phyloP scores from a whole-genome alignment of 2,329 filamentous ascomycete species.

The Pyrenophora seminiperda region DNA sequence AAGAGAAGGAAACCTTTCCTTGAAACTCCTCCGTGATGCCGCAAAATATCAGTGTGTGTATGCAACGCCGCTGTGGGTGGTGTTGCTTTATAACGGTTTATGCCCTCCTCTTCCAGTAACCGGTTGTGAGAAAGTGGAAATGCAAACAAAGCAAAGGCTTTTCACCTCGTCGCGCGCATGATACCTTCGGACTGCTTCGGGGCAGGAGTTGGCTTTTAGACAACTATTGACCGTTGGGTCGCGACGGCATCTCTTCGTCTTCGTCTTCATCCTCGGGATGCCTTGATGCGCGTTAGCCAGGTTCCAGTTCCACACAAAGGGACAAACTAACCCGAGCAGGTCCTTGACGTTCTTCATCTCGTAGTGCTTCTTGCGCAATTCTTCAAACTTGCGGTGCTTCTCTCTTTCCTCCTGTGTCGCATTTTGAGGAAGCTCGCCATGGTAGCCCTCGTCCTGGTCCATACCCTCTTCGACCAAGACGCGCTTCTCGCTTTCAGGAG shows the following conservation, averaged over 20 bases:
- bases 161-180: too few relatives aligned
- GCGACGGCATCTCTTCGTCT: slow-evolving; percentile 14
- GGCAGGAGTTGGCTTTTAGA: neutral
- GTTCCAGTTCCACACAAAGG: neutral
- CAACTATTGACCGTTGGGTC: slow-evolving; percentile 9
- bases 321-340: slow-evolving; percentile 69
- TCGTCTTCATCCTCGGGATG: slow-evolving; percentile 13
- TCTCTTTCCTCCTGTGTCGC: slow-evolving; percentile 73
- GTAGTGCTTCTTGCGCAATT: slow-evolving; percentile 93
- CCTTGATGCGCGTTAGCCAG: neutral
- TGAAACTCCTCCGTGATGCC: slow-evolving; percentile 21
- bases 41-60: slow-evolving; percentile 13
- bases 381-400: slow-evolving; percentile 91
- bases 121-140: too few relatives aligned
- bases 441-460: slow-evolving; percentile 52
- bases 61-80: slow-evolving; percentile 3
- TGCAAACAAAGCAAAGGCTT: too few relatives aligned
- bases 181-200: too few relatives aligned
- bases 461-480: slow-evolving; percentile 73
- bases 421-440: slow-evolving; percentile 63
- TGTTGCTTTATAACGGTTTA: neutral
- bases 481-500: slow-evolving; percentile 66
- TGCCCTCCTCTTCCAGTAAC: too few relatives aligned
- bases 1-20: slow-evolving; percentile 1
- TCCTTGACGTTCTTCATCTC: slow-evolving; percentile 96